phyloP scores from a whole-genome alignment of 2,329 filamentous ascomycete genomes.

The Colletotrichum siamense region DNA sequence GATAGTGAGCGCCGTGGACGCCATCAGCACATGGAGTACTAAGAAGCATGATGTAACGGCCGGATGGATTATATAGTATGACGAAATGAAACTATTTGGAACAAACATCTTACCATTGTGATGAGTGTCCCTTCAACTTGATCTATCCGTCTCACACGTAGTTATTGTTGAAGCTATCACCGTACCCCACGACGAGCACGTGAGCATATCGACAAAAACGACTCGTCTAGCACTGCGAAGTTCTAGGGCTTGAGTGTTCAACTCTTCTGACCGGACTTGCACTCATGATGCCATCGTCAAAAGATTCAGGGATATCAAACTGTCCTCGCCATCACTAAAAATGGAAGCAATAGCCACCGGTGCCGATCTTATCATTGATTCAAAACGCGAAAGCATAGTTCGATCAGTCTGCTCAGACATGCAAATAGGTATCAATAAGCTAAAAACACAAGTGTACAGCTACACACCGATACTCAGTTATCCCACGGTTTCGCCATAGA shows the following conservation, averaged over 20 bases:
- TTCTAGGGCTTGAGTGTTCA: too few relatives aligned
- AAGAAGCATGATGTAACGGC: background rate
- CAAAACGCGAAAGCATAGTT: rapidly evolving
- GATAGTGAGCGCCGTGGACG: conserved; percentile 6
- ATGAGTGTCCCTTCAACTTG: background rate
- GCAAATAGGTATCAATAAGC: background rate
- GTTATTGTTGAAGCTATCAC: too few relatives aligned
- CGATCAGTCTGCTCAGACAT: too few relatives aligned
- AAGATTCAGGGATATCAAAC: rapidly evolving
- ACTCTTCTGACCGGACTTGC: rapidly evolving
- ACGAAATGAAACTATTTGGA: background rate
- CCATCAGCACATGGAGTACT: conserved; percentile 15
- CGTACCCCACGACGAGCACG: too few relatives aligned
- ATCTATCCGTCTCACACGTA: too few relatives aligned
- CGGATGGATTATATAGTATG: background rate
- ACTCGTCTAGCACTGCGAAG: too few relatives aligned
- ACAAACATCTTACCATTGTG: rapidly evolving
- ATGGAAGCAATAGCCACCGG: background rate
- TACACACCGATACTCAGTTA: background rate
- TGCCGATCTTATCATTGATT: background rate
- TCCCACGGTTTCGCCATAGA: background rate
- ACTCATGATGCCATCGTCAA: background rate
- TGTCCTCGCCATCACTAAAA: rapidly evolving
- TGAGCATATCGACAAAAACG: background rate
- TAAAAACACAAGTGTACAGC: background rate